Conservation (phyloP, 1,139 yeast species). For the Saccharomyces pastorianus region DNA sequence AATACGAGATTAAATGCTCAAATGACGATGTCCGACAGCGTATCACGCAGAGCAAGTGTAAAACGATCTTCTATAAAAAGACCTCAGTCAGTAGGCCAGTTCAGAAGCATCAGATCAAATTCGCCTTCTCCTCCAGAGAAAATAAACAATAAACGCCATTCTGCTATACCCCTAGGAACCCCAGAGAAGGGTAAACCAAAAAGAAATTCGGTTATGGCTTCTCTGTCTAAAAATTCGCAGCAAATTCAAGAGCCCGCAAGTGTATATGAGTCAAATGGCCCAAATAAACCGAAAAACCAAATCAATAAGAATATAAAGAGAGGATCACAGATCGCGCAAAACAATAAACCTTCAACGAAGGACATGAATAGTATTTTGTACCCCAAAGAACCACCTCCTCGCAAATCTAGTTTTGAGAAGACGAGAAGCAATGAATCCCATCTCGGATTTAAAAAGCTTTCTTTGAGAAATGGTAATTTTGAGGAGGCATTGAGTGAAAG, state of each 20-base stretch:
- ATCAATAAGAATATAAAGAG: not conserved
- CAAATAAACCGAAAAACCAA: not conserved
- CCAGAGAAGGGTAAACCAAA: not conserved
- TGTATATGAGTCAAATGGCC: not conserved
- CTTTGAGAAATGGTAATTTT: slow-evolving; percentile 29
- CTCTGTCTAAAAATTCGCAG: not conserved
- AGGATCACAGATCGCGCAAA: not conserved
- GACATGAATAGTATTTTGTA: slow-evolving; percentile 14
- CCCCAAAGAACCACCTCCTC: slow-evolving; percentile 35
- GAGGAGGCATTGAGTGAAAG: slow-evolving; percentile 10
- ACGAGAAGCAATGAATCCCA: slow-evolving; percentile 28
- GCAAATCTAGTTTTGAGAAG: slow-evolving; percentile 52
- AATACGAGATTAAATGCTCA: slow-evolving; percentile 66
- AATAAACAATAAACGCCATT: slow-evolving; percentile 9
- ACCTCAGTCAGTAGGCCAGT: slow-evolving; percentile 18
- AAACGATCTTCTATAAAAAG: slow-evolving; percentile 10
- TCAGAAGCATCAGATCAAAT: slow-evolving; percentile 4
- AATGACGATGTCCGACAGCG: slow-evolving; percentile 35
- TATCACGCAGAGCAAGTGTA: slow-evolving; percentile 11
- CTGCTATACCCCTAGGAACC: slow-evolving; percentile 4
- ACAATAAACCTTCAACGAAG: slow-evolving; percentile 1
- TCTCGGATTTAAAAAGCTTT: slow-evolving; percentile 34
- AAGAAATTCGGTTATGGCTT: not conserved
- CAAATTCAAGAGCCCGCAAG: not conserved
- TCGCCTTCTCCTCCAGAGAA: slow-evolving; percentile 14